A percentile compares a stretch with the other conserved stretches of the same genome.
phyloP scores from a whole-genome alignment of 2,329 filamentous ascomycete species.

The Leptodontidium sp. region DNA sequence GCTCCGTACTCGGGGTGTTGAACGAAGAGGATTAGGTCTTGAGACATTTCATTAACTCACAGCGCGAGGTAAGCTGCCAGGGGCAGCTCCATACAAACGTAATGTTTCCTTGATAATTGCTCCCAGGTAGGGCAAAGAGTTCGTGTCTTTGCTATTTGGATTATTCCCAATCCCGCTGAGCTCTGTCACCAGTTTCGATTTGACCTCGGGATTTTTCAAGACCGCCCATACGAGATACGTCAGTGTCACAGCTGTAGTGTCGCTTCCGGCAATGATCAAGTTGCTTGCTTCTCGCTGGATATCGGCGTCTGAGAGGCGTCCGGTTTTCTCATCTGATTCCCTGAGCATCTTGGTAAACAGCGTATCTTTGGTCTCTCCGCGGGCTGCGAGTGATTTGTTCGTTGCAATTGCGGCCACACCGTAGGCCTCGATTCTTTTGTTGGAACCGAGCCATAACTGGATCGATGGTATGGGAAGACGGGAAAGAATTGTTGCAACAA shows the following conservation, averaged over 20 bases:
- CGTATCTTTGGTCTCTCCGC: slow-evolving; percentile 13
- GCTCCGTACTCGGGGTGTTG: no score
- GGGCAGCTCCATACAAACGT: slow-evolving; percentile 47
- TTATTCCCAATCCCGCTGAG: background rate
- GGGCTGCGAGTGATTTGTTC: background rate
- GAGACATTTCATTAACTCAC: no score
- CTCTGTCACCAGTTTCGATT: slow-evolving; percentile 16
- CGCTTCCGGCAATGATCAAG: slow-evolving; percentile 50
- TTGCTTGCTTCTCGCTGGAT: slow-evolving; percentile 24
- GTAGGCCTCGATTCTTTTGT: slow-evolving; percentile 7
- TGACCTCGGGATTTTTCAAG: slow-evolving; percentile 21
- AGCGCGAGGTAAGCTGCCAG: slow-evolving; percentile 44
- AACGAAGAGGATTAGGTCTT: no score
- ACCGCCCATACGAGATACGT: slow-evolving; percentile 39
- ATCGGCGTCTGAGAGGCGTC: slow-evolving; percentile 3
- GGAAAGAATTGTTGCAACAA: background rate
- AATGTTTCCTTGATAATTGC: slow-evolving; percentile 49
- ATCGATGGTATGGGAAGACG: slow-evolving; percentile 2
- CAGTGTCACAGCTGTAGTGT: slow-evolving; percentile 52
- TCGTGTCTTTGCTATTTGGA: slow-evolving; percentile 26
- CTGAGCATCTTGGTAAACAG: slow-evolving; percentile 22
- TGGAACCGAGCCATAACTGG: background rate
- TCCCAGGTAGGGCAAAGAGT: slow-evolving; percentile 44
- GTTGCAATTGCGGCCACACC: slow-evolving; percentile 43
- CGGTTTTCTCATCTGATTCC: slow-evolving; percentile 15